These are phyloP conservation scores for Moesziomyces sp. DNA, from an alignment of 1,284 basidiomycete genomes.

Conservation along the genomic window DNA sequence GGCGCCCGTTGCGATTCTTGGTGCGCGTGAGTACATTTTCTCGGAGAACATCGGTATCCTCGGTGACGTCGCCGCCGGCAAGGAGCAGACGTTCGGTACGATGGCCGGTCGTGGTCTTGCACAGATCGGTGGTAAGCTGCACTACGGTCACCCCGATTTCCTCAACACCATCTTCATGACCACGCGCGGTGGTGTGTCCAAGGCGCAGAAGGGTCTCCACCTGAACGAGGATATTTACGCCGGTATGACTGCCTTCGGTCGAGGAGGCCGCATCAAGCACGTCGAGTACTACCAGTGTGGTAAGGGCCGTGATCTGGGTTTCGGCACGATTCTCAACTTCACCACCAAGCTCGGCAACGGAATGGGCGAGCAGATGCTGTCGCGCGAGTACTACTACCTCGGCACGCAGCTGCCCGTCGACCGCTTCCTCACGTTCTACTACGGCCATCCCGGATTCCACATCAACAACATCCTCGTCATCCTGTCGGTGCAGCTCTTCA, in stretches of 20 bases:
- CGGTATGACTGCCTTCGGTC: conserved; percentile 97
- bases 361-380: conserved; percentile 99
- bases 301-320: conserved; percentile 97
- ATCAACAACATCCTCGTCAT: conserved; percentile 94
- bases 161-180: conserved; percentile 98
- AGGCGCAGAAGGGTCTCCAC: conserved; percentile 98
- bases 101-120: conserved; percentile 92
- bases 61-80: conserved; percentile 96
- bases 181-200: conserved; percentile 96
- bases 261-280: conserved; percentile 97
- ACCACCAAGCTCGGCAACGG: conserved; percentile 99
- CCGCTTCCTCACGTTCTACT: conserved; percentile 99
- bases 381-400: conserved; percentile 98
- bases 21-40: conserved; percentile 99
- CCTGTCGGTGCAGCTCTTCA: conserved; percentile 66
- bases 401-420: conserved; percentile 99
- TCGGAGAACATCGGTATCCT: conserved; percentile 99
- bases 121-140: conserved; percentile 97
- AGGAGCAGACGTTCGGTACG: conserved; percentile 99
- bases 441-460: conserved; percentile 99
- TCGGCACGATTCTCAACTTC: conserved; percentile 99
- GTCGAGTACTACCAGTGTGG: conserved; percentile 98
- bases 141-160: conserved; percentile 99
- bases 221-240: conserved; percentile 99
- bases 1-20: conserved; percentile 93